Evolutionary conservation across 164 flowering plant species (phyloP).

Genomic region (Tinospora cordifolia): DNA sequence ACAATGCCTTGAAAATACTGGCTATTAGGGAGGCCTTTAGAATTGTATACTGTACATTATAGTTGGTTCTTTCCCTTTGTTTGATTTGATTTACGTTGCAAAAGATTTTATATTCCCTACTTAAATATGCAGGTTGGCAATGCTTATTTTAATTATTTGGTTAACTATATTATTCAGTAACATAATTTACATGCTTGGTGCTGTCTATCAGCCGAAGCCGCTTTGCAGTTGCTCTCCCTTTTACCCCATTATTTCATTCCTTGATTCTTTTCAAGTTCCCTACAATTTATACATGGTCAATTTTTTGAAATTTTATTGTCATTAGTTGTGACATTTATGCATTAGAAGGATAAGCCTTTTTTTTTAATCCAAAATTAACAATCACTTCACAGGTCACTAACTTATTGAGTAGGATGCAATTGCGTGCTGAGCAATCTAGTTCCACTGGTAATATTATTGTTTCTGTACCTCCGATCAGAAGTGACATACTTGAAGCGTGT

Average conservation of each 20-base stretch:
- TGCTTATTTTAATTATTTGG: background rate
- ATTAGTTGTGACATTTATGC: background rate
- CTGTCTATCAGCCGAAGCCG: background rate
- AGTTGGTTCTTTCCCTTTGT: too few relatives aligned
- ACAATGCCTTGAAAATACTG: too few relatives aligned
- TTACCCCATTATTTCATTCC: background rate
- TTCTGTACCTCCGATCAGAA: conserved; percentile 89
- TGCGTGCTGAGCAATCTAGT: conserved; percentile 43
- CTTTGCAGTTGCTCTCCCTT: background rate
- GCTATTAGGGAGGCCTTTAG: too few relatives aligned
- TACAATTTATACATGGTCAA: background rate
- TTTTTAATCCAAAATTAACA: background rate
- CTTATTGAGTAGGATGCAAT: conserved; percentile 79
- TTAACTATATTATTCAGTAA: background rate
- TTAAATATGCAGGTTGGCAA: background rate
- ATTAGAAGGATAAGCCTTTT: background rate
- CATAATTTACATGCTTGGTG: background rate
- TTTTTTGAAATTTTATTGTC: background rate
- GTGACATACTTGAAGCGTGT: conserved; percentile 93
- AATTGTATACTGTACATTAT: too few relatives aligned
- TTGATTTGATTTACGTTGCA: too few relatives aligned
- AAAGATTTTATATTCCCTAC: too few relatives aligned
- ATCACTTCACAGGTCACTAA: conserved; percentile 36
- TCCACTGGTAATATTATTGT: conserved; percentile 45
- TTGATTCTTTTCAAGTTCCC: background rate